Conservation (phyloP, 805 yeast genomes). For the Teunomyces stri region DNA sequence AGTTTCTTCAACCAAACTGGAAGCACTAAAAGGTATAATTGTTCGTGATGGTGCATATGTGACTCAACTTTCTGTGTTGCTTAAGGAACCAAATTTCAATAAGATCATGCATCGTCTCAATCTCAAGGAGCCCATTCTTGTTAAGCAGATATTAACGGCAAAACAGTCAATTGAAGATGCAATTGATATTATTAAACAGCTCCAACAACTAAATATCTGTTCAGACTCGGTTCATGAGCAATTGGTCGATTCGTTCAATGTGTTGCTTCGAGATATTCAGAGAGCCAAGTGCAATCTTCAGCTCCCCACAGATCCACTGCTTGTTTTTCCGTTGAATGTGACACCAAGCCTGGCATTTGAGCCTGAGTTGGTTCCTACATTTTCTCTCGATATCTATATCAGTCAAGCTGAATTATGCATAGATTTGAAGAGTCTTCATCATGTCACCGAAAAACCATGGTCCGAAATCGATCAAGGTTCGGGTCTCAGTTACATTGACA, state of each 20-base stretch:
- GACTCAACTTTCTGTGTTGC: conserved; percentile 43
- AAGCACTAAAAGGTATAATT: conserved; percentile 58
- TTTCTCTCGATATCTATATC: conserved; percentile 57
- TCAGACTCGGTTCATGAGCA: conserved; percentile 12
- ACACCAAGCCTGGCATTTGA: conserved; percentile 36
- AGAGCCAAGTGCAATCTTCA: conserved; percentile 28
- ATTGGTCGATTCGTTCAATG: conserved; percentile 23
- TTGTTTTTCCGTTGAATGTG: conserved; percentile 58
- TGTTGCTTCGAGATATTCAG: conserved; percentile 22
- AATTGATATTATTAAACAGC: conserved; percentile 7
- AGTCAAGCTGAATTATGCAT: conserved; percentile 52
- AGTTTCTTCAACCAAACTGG: conserved; percentile 52
- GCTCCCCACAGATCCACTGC: conserved; percentile 51
- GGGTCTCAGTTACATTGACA: conserved; percentile 53
- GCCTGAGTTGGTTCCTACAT: conserved; percentile 46
- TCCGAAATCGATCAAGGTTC: conserved; percentile 41
- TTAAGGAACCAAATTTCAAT: conserved; percentile 38
- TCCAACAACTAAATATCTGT: conserved; percentile 4
- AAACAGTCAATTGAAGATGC: conserved; percentile 29
- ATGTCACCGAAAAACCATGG: conserved; percentile 63
- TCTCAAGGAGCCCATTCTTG: conserved; percentile 32
- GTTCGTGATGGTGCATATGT: conserved; percentile 55
- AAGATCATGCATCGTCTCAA: conserved; percentile 26
- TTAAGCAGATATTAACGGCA: conserved; percentile 48
- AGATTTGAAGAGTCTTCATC: conserved; percentile 26